Evolutionary conservation across 768 basidiomycete genomes (phyloP).

Genomic region (Lactifluus subvellereus): DNA sequence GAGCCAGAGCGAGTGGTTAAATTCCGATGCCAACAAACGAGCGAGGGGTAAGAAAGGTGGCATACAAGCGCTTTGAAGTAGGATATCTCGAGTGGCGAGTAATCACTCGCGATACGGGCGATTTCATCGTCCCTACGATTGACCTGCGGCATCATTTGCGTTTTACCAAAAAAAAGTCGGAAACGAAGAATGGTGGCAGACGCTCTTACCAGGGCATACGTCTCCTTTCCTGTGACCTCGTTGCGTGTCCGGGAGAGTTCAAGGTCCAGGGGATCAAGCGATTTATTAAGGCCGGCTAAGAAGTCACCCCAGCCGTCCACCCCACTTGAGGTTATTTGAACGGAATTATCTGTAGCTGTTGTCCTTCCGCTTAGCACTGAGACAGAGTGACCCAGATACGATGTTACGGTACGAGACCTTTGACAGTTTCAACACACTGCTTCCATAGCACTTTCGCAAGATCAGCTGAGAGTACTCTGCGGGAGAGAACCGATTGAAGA

Average conservation of each 20-base stretch:
- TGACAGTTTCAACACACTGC: slow-evolving; percentile 61
- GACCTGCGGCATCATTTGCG: slow-evolving; percentile 41
- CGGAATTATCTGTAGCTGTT: slow-evolving; percentile 47
- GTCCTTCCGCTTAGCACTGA: slow-evolving; percentile 1
- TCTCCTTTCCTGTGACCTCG: slow-evolving; percentile 55
- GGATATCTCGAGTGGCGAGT: slow-evolving; percentile 68
- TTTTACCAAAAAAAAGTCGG: background rate
- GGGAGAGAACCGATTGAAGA: slow-evolving; percentile 71
- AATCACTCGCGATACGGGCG: slow-evolving; percentile 82
- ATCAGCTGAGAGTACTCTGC: slow-evolving; percentile 57
- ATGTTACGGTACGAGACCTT: slow-evolving; percentile 39
- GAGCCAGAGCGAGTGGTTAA: background rate
- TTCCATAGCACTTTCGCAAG: slow-evolving; percentile 62
- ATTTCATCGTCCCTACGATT: slow-evolving; percentile 77
- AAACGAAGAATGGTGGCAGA: background rate
- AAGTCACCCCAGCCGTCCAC: slow-evolving; percentile 55
- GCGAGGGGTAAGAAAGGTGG: background rate
- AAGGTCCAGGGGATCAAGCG: slow-evolving; percentile 64
- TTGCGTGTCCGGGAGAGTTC: slow-evolving; percentile 62
- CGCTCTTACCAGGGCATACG: slow-evolving; percentile 61
- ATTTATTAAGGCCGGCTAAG: slow-evolving; percentile 51
- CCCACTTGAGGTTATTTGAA: slow-evolving; percentile 42
- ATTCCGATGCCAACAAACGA: too few relatives aligned
- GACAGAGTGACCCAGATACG: background rate
- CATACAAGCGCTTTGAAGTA: slow-evolving; percentile 78